Evolutionary conservation across 768 basidiomycete species (phyloP).

Genomic region (Imleria badia): DNA sequence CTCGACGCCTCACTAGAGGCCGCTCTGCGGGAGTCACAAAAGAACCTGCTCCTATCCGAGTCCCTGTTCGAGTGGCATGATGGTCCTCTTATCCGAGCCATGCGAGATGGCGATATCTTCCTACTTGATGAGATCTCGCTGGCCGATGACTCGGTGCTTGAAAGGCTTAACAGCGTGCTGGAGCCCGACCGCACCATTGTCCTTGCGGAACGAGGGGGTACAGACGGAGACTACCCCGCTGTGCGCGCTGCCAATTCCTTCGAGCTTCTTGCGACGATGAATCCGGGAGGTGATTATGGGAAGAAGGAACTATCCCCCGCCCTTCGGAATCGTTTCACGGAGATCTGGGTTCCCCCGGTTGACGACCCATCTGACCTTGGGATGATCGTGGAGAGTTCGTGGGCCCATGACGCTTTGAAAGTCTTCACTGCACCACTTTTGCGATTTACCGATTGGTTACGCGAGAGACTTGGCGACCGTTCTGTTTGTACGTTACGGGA

Average conservation of each 20-base stretch:
- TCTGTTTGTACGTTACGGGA: slow-evolving; percentile 81
- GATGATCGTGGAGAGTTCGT: slow-evolving; percentile 71
- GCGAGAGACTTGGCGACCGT: slow-evolving; percentile 54
- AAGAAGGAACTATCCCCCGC: slow-evolving; percentile 99
- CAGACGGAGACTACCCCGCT: slow-evolving; percentile 61
- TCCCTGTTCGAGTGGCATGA: slow-evolving; percentile 97
- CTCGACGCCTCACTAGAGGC: slow-evolving; percentile 33
- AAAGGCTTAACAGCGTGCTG: slow-evolving; percentile 95
- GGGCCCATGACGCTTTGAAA: slow-evolving; percentile 56
- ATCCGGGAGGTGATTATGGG: slow-evolving; percentile 98
- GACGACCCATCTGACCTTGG: slow-evolving; percentile 70
- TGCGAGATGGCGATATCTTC: slow-evolving; percentile 82
- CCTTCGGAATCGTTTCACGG: slow-evolving; percentile 95
- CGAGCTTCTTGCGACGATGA: slow-evolving; percentile 97
- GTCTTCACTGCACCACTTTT: slow-evolving; percentile 62
- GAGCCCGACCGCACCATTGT: slow-evolving; percentile 87
- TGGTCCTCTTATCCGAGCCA: slow-evolving; percentile 92
- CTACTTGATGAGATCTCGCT: slow-evolving; percentile 96
- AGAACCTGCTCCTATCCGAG: slow-evolving; percentile 49
- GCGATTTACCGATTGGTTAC: slow-evolving; percentile 83
- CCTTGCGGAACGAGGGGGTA: slow-evolving; percentile 89
- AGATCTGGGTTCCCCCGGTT: slow-evolving; percentile 95
- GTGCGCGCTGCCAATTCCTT: slow-evolving; percentile 69
- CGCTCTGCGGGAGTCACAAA: slow-evolving; percentile 43
- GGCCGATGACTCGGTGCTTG: slow-evolving; percentile 96